Evolutionary conservation across 352 stramenopile genomes (phyloP).

Genomic region (Pythium rhizo-oryzae): DNA sequence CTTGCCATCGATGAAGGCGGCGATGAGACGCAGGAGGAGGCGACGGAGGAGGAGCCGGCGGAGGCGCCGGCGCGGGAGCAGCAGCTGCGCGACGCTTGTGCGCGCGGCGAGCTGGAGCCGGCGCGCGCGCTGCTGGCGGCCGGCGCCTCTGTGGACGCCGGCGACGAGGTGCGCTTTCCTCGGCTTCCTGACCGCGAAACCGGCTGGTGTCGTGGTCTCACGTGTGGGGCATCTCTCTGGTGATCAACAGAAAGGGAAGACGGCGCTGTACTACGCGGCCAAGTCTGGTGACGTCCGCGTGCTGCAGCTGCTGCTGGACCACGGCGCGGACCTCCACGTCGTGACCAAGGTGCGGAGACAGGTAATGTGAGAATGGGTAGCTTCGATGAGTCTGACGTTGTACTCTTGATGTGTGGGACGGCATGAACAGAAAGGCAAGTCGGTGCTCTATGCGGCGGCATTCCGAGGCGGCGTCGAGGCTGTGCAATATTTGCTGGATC

Average conservation of each 20-base stretch:
- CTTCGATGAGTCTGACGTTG: too few species aligned
- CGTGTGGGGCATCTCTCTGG: too few species aligned
- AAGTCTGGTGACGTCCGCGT: neutral
- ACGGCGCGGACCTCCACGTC: neutral
- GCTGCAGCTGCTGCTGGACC: neutral
- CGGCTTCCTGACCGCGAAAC: neutral
- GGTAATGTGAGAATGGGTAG: neutral
- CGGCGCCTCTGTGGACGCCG: neutral
- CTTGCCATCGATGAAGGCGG: neutral
- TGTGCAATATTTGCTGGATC: too few species aligned
- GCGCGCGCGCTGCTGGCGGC: conserved; percentile 1
- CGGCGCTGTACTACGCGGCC: neutral
- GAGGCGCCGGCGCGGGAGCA: neutral
- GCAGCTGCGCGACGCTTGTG: conserved; percentile 1
- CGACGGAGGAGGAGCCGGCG: too few species aligned
- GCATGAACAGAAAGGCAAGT: too few species aligned
- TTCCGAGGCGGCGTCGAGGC: too few species aligned
- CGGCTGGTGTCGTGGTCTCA: neutral
- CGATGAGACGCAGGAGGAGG: too few species aligned
- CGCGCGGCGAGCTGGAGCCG: neutral
- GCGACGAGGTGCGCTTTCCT: neutral
- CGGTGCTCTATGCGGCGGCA: too few species aligned
- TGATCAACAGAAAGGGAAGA: neutral
- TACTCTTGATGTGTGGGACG: too few species aligned
- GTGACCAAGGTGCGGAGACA: neutral